Percentiles rank a stretch among this genome's conserved stretches.
Conservation (phyloP, 2,329 filamentous ascomycete species). For the Furcasterigmium sp. region DNA sequence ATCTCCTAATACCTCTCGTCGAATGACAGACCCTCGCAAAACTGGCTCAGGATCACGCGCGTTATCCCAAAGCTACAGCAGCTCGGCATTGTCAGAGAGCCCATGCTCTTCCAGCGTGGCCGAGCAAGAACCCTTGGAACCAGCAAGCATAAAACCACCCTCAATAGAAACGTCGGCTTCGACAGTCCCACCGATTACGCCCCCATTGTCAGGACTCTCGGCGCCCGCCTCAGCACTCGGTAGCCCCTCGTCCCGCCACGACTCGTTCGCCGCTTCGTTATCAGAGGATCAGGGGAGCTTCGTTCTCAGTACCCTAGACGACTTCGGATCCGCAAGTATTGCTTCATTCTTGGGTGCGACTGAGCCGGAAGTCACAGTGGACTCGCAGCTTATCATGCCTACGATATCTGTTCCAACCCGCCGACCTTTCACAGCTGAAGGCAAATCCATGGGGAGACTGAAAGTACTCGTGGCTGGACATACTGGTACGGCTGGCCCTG, state of each 20-base stretch:
- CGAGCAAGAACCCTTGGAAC: too few species aligned
- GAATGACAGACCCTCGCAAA: neutral
- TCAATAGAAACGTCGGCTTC: too few species aligned
- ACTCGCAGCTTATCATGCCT: slow-evolving; percentile 92
- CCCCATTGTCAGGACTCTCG: too few species aligned
- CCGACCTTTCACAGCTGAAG: slow-evolving; percentile 82
- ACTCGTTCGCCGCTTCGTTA: slow-evolving; percentile 44
- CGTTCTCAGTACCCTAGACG: slow-evolving; percentile 14
- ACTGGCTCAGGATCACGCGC: neutral
- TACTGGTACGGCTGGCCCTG: slow-evolving; percentile 46
- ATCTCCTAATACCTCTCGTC: neutral
- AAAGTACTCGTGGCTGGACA: slow-evolving; percentile 85
- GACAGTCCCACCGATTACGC: too few species aligned
- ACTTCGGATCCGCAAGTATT: slow-evolving; percentile 4
- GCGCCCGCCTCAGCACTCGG: slow-evolving; percentile 36
- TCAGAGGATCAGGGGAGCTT: slow-evolving; percentile 30
- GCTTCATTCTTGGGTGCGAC: neutral
- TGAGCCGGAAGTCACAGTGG: slow-evolving; percentile 31
- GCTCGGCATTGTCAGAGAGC: too few species aligned
- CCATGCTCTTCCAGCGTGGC: too few species aligned
- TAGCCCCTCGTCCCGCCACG: slow-evolving; percentile 44
- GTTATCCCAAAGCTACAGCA: too few species aligned
- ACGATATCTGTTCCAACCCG: slow-evolving; percentile 87
- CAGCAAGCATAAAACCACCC: too few species aligned
- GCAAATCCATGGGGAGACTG: slow-evolving; percentile 76